Percentiles rank a stretch among this genome's conserved stretches.
Conservation (phyloP, 1,284 basidiomycete genomes). For the Tilletia setariae region DNA sequence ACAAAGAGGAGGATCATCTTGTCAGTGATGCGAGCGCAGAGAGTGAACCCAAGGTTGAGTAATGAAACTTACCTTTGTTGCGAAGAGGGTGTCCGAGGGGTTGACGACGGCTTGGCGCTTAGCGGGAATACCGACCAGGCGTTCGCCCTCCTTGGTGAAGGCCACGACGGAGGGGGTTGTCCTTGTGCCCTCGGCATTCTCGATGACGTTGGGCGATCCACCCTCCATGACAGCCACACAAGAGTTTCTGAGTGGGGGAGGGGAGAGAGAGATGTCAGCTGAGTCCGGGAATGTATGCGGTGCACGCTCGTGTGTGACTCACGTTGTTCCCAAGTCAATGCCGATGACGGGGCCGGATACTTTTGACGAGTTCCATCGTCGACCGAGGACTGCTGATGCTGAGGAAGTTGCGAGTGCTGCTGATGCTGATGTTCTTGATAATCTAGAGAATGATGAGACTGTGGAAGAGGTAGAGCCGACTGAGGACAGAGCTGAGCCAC, state of each 20-base stretch:
- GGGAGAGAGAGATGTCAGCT: conserved; percentile 1
- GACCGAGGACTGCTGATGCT: background rate
- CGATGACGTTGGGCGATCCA: conserved; percentile 80
- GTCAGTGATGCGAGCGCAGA: background rate
- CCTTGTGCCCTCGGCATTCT: conserved; percentile 94
- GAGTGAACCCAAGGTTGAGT: background rate
- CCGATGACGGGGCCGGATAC: conserved; percentile 51
- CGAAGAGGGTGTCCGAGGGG: conserved; percentile 62
- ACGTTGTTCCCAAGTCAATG: conserved; percentile 52
- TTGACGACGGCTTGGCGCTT: conserved; percentile 98
- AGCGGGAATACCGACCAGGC: conserved; percentile 86
- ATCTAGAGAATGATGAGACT: too few relatives aligned
- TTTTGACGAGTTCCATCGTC: conserved; percentile 29
- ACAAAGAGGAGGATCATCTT: background rate
- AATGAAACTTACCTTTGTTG: conserved; percentile 66
- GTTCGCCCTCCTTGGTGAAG: conserved; percentile 76
- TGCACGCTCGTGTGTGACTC: background rate
- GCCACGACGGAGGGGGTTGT: conserved; percentile 98
- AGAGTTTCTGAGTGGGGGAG: conserved; percentile 46
- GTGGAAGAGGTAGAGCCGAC: background rate
- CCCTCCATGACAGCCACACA: conserved; percentile 72
- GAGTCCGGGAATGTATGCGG: background rate
- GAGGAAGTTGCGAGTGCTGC: background rate
- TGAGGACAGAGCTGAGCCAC: background rate
- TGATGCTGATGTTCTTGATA: background rate